Conservation (phyloP, 208 protist genomes). For the Leishmania aethiopica region DNA sequence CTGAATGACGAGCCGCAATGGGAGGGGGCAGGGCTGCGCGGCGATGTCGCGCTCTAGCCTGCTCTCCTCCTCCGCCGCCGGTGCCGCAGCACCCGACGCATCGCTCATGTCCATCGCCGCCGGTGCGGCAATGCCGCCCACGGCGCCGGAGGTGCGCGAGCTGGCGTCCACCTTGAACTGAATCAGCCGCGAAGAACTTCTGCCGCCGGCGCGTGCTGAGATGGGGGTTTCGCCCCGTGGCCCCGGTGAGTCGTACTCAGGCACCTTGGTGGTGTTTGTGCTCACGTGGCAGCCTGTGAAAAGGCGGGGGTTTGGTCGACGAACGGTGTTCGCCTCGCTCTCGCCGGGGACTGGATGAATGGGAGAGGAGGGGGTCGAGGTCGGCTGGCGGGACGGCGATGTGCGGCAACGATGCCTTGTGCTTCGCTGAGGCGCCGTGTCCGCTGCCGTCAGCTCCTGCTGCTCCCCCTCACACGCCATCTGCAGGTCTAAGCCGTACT, state of each 20-base stretch:
- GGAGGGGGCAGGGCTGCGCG: conserved; percentile 78
- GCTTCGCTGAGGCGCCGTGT: background rate
- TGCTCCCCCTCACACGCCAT: conserved; percentile 26
- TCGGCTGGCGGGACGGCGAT: background rate
- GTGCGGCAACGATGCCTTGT: background rate
- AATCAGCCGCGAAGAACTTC: conserved; percentile 17
- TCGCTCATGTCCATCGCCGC: background rate
- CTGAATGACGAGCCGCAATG: conserved; percentile 79
- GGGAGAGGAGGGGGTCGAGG: background rate
- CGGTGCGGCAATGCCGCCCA: background rate
- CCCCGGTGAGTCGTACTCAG: conserved; percentile 6
- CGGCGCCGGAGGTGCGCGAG: background rate
- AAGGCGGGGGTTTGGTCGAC: background rate
- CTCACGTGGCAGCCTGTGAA: background rate
- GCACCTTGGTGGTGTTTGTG: background rate
- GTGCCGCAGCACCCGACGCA: background rate
- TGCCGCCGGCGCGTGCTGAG: background rate
- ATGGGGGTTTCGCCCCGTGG: background rate
- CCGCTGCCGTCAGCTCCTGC: background rate
- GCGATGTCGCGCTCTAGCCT: conserved; percentile 66
- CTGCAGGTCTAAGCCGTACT: conserved; percentile 63
- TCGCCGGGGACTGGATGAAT: background rate
- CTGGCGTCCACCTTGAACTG: conserved; percentile 17
- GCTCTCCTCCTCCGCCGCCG: conserved; percentile 8
- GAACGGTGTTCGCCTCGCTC: background rate